Conservation (phyloP, 257 asterid species). For the Penstemon eatonii region DNA sequence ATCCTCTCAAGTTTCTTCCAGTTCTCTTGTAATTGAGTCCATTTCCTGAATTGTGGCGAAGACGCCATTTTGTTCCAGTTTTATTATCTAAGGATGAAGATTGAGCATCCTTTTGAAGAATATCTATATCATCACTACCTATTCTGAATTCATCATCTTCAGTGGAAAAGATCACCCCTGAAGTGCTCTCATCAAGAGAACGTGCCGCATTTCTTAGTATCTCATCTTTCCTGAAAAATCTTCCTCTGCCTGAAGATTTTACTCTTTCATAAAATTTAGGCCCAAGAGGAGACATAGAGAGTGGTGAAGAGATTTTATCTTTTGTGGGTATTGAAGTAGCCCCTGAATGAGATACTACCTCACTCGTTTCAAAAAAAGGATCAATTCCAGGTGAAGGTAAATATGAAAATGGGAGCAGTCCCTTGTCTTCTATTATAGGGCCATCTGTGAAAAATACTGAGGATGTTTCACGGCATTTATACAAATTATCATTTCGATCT, state of each 20-base stretch:
- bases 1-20: constrained; percentile 52
- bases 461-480: constrained; percentile 26
- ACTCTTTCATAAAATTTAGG: constrained; percentile 40
- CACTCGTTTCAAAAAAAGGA: constrained; percentile 28
- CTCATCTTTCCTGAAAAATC: constrained; percentile 32
- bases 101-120: constrained; percentile 32
- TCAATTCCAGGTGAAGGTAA: constrained; percentile 38
- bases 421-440: constrained; percentile 59
- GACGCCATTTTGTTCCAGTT: background rate
- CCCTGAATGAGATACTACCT: constrained; percentile 28
- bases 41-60: background rate
- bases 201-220: background rate
- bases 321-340: constrained; percentile 32
- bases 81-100: constrained; percentile 42
- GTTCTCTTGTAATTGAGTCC: constrained; percentile 33
- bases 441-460: constrained; percentile 58
- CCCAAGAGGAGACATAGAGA: constrained; percentile 65
- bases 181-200: constrained; percentile 43
- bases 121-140: constrained; percentile 37
- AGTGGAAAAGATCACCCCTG: constrained; percentile 39
- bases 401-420: constrained; percentile 30
- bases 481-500: constrained; percentile 33
- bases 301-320: constrained; percentile 38
- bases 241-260: constrained; percentile 31
- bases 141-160: constrained; percentile 46